Conservation (phyloP, 1,139 yeast species). For the Yamadazyma friedrichii region DNA sequence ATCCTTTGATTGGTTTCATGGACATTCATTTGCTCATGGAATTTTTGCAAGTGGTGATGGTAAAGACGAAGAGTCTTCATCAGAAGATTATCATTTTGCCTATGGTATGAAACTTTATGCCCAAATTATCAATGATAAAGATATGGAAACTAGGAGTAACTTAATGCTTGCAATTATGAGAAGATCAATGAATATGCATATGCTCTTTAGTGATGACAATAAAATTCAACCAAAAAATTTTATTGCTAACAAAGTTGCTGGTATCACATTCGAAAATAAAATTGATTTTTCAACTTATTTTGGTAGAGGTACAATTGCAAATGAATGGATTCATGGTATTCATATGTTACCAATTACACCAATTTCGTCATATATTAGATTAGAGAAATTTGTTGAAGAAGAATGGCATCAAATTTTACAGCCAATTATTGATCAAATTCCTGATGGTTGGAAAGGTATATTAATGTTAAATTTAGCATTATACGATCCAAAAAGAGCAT, state of each 20-base stretch:
- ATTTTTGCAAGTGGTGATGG: constrained; percentile 47
- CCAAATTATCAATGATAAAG: constrained; percentile 28
- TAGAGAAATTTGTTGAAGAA: constrained; percentile 35
- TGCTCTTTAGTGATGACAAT: constrained; percentile 41
- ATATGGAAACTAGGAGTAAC: constrained; percentile 39
- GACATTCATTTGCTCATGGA: constrained; percentile 49
- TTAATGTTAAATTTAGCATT: constrained; percentile 40
- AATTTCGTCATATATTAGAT: constrained; percentile 38
- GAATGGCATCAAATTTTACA: constrained; percentile 43
- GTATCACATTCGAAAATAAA: constrained; percentile 46
- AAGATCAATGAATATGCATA: constrained; percentile 43
- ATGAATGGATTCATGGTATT: constrained; percentile 50
- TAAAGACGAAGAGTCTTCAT: constrained; percentile 46
- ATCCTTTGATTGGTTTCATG: constrained; percentile 47
- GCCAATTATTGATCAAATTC: constrained; percentile 31
- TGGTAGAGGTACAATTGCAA: constrained; percentile 42
- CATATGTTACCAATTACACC: constrained; percentile 51
- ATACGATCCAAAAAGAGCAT: constrained; percentile 33
- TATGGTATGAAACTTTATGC: constrained; percentile 45
- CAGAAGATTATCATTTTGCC: constrained; percentile 47
- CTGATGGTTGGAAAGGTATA: constrained; percentile 48
- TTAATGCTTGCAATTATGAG: constrained; percentile 44
- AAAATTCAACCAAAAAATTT: constrained; percentile 36
- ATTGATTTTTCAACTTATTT: constrained; percentile 45
- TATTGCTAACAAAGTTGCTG: constrained; percentile 43